Conservation (phyloP, 257 asterid genomes). For the Coffea canephora region DNA sequence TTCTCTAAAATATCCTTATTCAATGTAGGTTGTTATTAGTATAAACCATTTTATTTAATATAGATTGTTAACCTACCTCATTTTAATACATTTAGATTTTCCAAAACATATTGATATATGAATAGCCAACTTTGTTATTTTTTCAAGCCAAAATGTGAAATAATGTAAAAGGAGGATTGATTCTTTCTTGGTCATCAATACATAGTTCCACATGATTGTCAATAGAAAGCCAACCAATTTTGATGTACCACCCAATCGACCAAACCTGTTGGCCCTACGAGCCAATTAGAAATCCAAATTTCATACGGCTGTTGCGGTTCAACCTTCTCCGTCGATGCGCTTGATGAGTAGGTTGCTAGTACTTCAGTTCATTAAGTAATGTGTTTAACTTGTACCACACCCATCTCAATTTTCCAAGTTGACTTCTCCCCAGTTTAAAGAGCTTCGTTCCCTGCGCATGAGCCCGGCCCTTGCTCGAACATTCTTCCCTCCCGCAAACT, state of each 20-base stretch:
- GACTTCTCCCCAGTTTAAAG: not conserved
- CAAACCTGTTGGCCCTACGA: not conserved
- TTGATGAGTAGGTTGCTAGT: not conserved
- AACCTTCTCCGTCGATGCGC: not conserved
- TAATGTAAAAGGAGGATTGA: too few relatives aligned
- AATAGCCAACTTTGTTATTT: too few relatives aligned
- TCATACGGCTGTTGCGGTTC: not conserved
- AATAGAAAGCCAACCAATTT: not conserved
- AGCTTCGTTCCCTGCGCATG: not conserved
- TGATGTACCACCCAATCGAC: not conserved
- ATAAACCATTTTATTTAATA: too few relatives aligned
- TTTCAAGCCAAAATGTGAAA: too few relatives aligned
- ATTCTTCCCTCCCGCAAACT: not conserved
- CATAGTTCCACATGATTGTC: not conserved
- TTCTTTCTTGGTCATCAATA: too few relatives aligned
- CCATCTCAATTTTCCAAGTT: not conserved
- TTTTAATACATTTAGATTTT: too few relatives aligned
- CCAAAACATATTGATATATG: too few relatives aligned
- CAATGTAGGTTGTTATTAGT: too few relatives aligned
- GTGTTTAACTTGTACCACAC: not conserved
- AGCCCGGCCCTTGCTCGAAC: not conserved
- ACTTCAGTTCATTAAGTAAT: not conserved
- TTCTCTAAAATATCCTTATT: too few relatives aligned
- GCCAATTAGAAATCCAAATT: not conserved
- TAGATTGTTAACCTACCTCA: too few relatives aligned